Base-by-base conservation (phyloP, 2,329 filamentous ascomycete species). In the Claviceps monticola region DNA sequence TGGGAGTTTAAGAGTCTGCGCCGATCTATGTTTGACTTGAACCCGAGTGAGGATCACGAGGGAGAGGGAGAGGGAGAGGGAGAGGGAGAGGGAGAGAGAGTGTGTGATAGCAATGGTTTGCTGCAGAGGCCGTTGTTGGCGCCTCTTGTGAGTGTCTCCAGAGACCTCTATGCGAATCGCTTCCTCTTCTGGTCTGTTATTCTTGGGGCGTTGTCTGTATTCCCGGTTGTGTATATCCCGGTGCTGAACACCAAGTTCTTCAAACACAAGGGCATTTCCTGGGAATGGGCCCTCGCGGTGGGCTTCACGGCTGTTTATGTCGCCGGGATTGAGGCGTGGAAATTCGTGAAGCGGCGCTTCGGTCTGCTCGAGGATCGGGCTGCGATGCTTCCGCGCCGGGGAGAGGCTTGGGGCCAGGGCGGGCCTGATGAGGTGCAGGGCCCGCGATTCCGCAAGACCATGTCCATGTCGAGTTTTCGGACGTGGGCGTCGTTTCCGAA, bases 1-100 rank as follows among this genome's bases (percentile, higher is more conserved):
- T 89, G 84, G 84, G 84, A 88, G 68, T 84, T 87, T 69, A 83
- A 87, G 67, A 78, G 83, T 60, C 76, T 86, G 61, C 79, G 82
- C 5, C 80, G 83, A 14, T 85, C 81, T 45, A 75, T 88, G 68
- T 87, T 88, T 73, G 74, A 75, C 44, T 78, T 88, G 61, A 72
- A 80, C 59, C 74, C 77, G 1, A 70, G 74, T 26, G 70, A 73
- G 63, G 62, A 66, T 11, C 8, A 29, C 42, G n/a, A 34, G 14
- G 11, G 19, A 16, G 19, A 8, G 14, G 11, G 7, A 44, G 9
- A 13, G 23, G 19, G 7, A 26, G 11, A 6, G 23, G 5, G 8
- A 26, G 11, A 6, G 23, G 5, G 8, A 44, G 13, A 34, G 29
- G 3, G 5, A 26, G 23, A 7, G 5, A 26, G 23, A 23, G 19